Base-by-base conservation (phyloP, 78 protist genomes). In the Planoprotostelium fungivorum region DNA sequence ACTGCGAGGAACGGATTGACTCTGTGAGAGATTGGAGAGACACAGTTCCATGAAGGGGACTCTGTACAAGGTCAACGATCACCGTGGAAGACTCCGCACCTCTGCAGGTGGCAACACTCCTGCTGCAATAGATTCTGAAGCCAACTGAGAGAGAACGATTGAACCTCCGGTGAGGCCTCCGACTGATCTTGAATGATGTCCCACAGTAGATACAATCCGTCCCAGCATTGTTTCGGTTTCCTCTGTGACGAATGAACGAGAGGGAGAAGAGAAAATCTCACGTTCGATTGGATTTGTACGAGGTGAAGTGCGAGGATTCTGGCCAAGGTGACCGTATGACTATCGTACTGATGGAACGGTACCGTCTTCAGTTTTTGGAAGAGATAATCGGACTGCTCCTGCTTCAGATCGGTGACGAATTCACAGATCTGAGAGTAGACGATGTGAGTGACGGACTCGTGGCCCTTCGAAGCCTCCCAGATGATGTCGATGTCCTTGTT, bases 381-480 rank as follows among this genome's bases (percentile, higher is more conserved):
- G 29, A 93, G 38, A 87, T 89, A 93, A 35, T 93, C 95, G 0
- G 88, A 37, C 35, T 89, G 93, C 29, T 37, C 88, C 0, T 63
- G 31, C 28, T 90, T 90, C 1, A 89, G 87, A 1, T 88, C 29
- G 1, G 73, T 84, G 29, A 91, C 85, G 28, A 94, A 87, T 9
- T 90, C 92, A 28, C 86, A 87, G 39, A 94, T 84, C 28, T 35
- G 90, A 0, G 38, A 86, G 37, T 90, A 92, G 37, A 92, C 83
- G 35, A 88, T 93, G 85, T 89, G 89, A 34, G 51, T 86, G 38
- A 94, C 91, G 1, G 89, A 39, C 89, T 94, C 96, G 63, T 94
- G 96, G 83, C 92, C 93, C 38, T 85, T 88, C 31, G 91, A 37
- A 5, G 93, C 93, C 35, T 36, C 38, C 96, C 96, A 94, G 29